phyloP scores from a whole-genome alignment of 2,329 filamentous ascomycete genomes.

The Ascochyta lentis region DNA sequence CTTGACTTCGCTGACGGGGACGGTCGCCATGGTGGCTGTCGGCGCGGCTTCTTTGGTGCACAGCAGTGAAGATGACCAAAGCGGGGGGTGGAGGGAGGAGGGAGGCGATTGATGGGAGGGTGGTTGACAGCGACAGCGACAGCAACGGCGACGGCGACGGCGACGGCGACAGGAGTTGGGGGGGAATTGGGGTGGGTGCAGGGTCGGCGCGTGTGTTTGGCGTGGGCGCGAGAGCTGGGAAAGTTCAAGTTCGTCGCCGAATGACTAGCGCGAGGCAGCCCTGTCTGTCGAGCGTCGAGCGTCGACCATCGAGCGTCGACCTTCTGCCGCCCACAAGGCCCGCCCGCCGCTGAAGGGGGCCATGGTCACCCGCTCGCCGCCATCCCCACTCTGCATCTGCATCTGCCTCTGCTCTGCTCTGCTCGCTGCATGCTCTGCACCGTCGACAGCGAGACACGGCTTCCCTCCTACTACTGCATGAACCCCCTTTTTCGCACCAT shows the following conservation, averaged over 20 bases:
- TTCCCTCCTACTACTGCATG: not conserved
- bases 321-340: not conserved
- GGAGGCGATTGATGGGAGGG: not conserved
- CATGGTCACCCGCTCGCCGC: not conserved
- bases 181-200: not conserved
- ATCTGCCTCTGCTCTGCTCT: not conserved
- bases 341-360: not conserved
- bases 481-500: not conserved
- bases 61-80: not conserved
- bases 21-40: slow-evolving; percentile 42
- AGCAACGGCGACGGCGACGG: no score
- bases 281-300: not conserved
- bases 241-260: slow-evolving; percentile 6
- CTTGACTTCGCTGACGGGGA: slow-evolving; percentile 79
- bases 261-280: slow-evolving; percentile 2
- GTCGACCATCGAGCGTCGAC: not conserved
- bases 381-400: slow-evolving; percentile 4
- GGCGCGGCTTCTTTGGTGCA: not conserved
- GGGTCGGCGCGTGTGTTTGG: not conserved
- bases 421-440: no score
- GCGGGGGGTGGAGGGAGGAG: not conserved
- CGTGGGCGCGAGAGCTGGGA: not conserved
- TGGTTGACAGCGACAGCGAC: no score
- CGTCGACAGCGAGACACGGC: no score
- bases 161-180: not conserved